phyloP scores from a whole-genome alignment of 192 early-diverging fungal species.

The Rhizophagus prolifer region DNA sequence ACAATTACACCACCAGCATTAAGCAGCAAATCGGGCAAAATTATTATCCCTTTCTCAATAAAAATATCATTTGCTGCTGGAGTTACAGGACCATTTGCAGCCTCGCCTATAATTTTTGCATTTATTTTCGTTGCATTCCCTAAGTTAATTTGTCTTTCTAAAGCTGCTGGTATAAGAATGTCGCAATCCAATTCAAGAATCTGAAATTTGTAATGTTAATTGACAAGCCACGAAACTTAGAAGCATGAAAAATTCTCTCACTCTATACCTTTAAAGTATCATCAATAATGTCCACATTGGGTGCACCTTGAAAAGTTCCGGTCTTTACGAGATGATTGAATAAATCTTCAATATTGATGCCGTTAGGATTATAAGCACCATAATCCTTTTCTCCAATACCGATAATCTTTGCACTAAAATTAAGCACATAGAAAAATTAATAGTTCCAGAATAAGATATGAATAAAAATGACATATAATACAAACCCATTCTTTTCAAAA shows the following conservation, averaged over 20 bases:
- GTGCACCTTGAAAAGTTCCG: constrained; percentile 68
- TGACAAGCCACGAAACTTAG: too few species aligned
- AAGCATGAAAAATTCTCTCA: not conserved
- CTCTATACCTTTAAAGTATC: constrained; percentile 42
- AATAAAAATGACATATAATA: not conserved
- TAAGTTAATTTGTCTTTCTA: constrained; percentile 77
- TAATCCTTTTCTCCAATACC: constrained; percentile 73
- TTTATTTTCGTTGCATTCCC: constrained; percentile 71
- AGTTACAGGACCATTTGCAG: constrained; percentile 79
- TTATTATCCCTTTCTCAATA: constrained; percentile 54
- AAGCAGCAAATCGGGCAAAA: constrained; percentile 75
- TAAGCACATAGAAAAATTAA: not conserved
- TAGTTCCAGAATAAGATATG: not conserved
- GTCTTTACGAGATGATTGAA: constrained; percentile 60
- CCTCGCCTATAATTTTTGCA: constrained; percentile 81
- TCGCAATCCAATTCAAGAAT: constrained; percentile 76
- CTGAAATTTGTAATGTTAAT: not conserved
- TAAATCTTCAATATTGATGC: constrained; percentile 67
- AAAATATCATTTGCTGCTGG: constrained; percentile 71
- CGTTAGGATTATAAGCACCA: constrained; percentile 61
- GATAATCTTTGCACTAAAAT: constrained; percentile 64
- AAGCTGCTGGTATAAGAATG: constrained; percentile 77
- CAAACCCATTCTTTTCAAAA: constrained; percentile 67
- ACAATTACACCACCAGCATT: constrained; percentile 86
- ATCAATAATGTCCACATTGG: constrained; percentile 60